Conservation (phyloP, 2,329 filamentous ascomycete genomes). For the Pseudogymnoascus sp. region DNA sequence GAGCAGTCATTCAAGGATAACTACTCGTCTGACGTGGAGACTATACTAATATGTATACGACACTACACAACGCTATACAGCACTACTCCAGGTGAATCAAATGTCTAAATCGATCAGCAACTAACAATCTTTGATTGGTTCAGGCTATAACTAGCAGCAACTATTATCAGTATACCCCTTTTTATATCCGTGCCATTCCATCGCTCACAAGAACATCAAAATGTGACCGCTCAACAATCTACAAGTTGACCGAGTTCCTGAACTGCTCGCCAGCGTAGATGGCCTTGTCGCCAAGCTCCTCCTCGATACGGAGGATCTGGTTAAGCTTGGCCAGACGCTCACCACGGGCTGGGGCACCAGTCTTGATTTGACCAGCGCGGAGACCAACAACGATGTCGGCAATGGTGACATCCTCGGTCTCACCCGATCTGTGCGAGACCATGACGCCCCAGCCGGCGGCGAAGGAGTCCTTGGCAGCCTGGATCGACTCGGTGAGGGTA, state of each 20-base stretch:
- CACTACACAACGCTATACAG: too few species aligned
- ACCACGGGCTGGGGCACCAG: conserved; percentile 88
- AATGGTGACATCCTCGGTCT: conserved; percentile 99
- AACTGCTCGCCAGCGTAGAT: conserved; percentile 89
- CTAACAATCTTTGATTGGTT: background rate
- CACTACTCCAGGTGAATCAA: background rate
- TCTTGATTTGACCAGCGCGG: conserved; percentile 97
- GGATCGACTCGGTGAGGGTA: conserved; percentile 96
- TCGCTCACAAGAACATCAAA: conserved; percentile 12
- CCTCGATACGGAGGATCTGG: conserved; percentile 98
- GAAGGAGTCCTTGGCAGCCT: conserved; percentile 98
- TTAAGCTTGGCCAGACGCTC: conserved; percentile 99
- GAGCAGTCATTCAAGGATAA: background rate
- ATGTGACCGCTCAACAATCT: conserved; percentile 33
- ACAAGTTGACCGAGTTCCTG: conserved; percentile 84
- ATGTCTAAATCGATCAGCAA: background rate
- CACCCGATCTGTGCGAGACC: conserved; percentile 97
- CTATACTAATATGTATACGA: background rate
- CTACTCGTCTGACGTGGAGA: background rate
- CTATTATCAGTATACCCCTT: conserved; percentile 5
- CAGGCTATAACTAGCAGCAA: background rate
- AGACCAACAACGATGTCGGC: conserved; percentile 96
- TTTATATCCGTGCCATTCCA: conserved; percentile 1
- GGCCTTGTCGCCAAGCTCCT: conserved; percentile 89
- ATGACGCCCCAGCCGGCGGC: conserved; percentile 96